Conservation (phyloP, 257 asterid genomes). For the Solanum verrucosum region DNA sequence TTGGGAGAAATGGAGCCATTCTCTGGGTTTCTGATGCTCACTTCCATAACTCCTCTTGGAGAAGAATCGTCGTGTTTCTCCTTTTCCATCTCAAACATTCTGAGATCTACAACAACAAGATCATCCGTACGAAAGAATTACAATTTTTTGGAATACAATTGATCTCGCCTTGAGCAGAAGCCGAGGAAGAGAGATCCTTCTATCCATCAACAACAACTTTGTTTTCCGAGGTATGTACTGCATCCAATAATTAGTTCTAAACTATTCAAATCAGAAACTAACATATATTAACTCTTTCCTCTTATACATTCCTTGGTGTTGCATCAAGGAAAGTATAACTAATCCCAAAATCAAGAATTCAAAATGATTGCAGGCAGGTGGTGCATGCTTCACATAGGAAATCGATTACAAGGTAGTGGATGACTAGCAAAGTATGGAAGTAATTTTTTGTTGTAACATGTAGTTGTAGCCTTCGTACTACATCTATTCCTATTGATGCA, state of each 20-base stretch:
- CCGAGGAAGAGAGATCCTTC: slow-evolving; percentile 4
- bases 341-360: not conserved
- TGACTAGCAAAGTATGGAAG: not conserved
- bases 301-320: not conserved
- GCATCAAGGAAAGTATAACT: not conserved
- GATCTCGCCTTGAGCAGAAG: slow-evolving; percentile 40
- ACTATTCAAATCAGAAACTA: not conserved
- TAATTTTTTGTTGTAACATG: not conserved
- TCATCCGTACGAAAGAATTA: not conserved
- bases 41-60: slow-evolving; percentile 24
- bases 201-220: not conserved
- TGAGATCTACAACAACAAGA: slow-evolving; percentile 25
- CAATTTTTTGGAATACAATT: not conserved
- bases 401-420: not conserved
- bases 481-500: too few relatives aligned
- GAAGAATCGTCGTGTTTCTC: slow-evolving; percentile 16
- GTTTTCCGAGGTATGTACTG: not conserved
- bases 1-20: slow-evolving; percentile 1
- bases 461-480: too few relatives aligned
- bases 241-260: not conserved
- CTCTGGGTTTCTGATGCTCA: slow-evolving; percentile 5
- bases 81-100: slow-evolving; percentile 18
- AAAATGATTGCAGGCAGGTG: not conserved
- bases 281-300: not conserved
- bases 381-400: not conserved